A percentile compares a stretch with the other conserved stretches of the same genome.
Conservation (phyloP, 1,284 basidiomycete species). For the Schizopora paradoxa region DNA sequence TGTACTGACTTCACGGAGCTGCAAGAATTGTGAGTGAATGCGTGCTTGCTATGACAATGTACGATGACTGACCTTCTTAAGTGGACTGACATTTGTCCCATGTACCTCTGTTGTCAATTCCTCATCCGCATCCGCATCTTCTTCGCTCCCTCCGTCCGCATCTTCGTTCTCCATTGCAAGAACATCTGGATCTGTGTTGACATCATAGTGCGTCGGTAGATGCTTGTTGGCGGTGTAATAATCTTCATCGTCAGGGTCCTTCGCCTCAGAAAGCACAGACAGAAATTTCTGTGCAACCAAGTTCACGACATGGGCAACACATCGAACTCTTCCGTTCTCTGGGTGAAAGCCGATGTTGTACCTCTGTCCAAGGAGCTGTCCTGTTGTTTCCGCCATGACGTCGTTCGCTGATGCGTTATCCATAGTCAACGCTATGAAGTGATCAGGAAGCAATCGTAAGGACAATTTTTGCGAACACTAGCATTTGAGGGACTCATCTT, state of each 20-base stretch:
- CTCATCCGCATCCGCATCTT: not conserved
- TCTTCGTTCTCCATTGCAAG: slow-evolving; percentile 17
- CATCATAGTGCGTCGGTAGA: slow-evolving; percentile 27
- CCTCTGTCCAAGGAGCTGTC: slow-evolving; percentile 9
- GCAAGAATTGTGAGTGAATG: not conserved
- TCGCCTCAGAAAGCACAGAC: slow-evolving; percentile 25
- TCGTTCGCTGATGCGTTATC: slow-evolving; percentile 28
- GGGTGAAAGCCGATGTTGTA: slow-evolving; percentile 19
- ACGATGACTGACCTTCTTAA: not conserved
- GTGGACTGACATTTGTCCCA: not conserved
- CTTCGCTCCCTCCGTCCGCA: not conserved
- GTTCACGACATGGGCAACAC: slow-evolving; percentile 31
- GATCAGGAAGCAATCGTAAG: not conserved
- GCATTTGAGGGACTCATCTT: slow-evolving; percentile 25
- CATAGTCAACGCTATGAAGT: slow-evolving; percentile 26
- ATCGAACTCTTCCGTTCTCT: slow-evolving; percentile 20
- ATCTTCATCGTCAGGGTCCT: slow-evolving; percentile 26
- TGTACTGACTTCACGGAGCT: not conserved
- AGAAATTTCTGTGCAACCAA: slow-evolving; percentile 34
- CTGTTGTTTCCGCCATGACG: slow-evolving; percentile 14
- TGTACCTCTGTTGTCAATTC: not conserved
- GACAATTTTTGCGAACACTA: not conserved
- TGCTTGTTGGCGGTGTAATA: slow-evolving; percentile 26
- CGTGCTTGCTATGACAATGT: not conserved
- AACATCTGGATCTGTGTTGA: slow-evolving; percentile 23